Base-by-base conservation (phyloP, 2,329 filamentous ascomycete species). In the Cyphellophora europaea region DNA sequence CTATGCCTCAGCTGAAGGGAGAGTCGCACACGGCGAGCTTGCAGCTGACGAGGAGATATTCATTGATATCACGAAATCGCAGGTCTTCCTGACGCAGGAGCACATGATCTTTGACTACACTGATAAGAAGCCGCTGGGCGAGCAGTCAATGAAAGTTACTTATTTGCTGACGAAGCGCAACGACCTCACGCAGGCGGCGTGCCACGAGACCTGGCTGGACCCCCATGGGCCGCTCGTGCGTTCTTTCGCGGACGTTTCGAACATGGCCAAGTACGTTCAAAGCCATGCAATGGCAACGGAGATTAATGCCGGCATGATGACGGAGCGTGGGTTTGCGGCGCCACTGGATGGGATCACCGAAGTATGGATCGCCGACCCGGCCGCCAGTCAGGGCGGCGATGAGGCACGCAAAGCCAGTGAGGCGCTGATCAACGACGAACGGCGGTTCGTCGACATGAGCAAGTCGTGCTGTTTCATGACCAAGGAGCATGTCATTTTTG, bases 401-500 rank as follows among this genome's bases (percentile, higher is more conserved):
- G 30, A 15, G 16, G 30, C 16, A 10, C 11, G 11, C 11, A 19
- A 19, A 10, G 30, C 11, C 11, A 11, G 11, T 16, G 16, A 10
- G 30, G 16, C 11, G 16, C 11, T 32, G 11, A 16, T 32, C 10
- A 16, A 32, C 11, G 30, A 32, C 16, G 30, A 32, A 13, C 5
- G 16, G 30, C 11, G 30, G 16, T 32, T 32, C 30, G 30, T 32
- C 10, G 30, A 32, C 11, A 16, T 32, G 30, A 16, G 30, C 16
- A 15, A 32, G 11, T 32, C 30, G 11, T 10, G 30, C 11, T 32
- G 30, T 16, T 32, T 32, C 16, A 19, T 32, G 30, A 32, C 30
- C 11, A 32, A 32, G 30, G 30, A 32, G 16, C 30, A 32, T 32
- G 30, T 32, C 6, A 32, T 32, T 6, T 32, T 32, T 19, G 30